Percentiles rank a stretch among this genome's conserved stretches.
Conservation (phyloP, 1,284 basidiomycete genomes). For the Ceratobasidium sp. region DNA sequence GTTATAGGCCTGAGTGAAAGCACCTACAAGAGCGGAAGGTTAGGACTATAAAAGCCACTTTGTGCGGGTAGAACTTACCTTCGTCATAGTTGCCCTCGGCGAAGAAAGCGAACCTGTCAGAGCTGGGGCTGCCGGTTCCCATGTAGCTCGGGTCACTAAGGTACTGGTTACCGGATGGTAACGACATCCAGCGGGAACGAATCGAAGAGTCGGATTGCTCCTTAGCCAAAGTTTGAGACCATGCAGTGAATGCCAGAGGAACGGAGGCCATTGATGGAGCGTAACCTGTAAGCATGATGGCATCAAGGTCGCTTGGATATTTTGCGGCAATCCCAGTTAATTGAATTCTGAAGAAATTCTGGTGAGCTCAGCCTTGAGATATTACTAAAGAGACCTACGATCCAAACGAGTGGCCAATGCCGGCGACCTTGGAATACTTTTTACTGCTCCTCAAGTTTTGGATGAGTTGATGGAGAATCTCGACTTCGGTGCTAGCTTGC, state of each 20-base stretch:
- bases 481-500: slow-evolving; percentile 54
- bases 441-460: slow-evolving; percentile 47
- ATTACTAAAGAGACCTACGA: slow-evolving; percentile 49
- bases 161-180: slow-evolving; percentile 16
- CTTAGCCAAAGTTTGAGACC: slow-evolving; percentile 51
- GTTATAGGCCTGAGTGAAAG: slow-evolving; percentile 44
- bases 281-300: slow-evolving; percentile 53
- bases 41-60: slow-evolving; percentile 46
- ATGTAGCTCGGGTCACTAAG: slow-evolving; percentile 44
- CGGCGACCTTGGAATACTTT: slow-evolving; percentile 49
- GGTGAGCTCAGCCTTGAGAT: no score
- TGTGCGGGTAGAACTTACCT: slow-evolving; percentile 43
- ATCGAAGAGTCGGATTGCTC: slow-evolving; percentile 41
- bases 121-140: slow-evolving; percentile 50
- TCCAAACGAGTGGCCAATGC: slow-evolving; percentile 53
- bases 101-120: slow-evolving; percentile 55
- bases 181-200: slow-evolving; percentile 29
- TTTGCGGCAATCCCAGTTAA: slow-evolving; percentile 49
- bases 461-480: slow-evolving; percentile 52
- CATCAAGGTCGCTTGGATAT: slow-evolving; percentile 51
- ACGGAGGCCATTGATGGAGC: slow-evolving; percentile 49
- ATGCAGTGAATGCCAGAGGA: slow-evolving; percentile 49
- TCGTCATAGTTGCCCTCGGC: slow-evolving; percentile 55
- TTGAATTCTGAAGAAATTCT: slow-evolving; percentile 48
- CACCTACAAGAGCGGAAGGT: slow-evolving; percentile 38